Evolutionary conservation across 345 rosid species (phyloP), one percentile per base, ranked within the genome.

Genomic region (Garcia nutans): DNA sequence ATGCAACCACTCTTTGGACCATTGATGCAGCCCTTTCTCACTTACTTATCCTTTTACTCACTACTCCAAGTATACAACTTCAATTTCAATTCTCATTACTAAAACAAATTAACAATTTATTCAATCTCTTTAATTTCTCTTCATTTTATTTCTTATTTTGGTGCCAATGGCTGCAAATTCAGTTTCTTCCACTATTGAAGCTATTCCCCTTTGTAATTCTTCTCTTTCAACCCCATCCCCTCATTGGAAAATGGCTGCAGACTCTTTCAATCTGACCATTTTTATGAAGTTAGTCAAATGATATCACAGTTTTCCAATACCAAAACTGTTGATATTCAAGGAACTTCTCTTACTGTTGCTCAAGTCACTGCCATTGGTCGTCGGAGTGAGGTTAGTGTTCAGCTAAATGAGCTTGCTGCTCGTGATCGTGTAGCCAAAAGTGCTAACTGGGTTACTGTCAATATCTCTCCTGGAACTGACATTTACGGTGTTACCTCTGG

Each of bases 221-320:
- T 49, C 1, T 79, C 42, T 63, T 19, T 19, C 79, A 26, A 59
- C 73, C 52, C 62, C 66, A 31, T 56, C 24, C 10, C 82, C 24
- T 5, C 82, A 83, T 41, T 85, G 88, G 90, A 70, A 60, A 19
- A 81, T 76, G 78, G 84, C 85, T 1, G 85, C 84, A 15, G 81
- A 17, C 41, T 85, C 24, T 63, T 81, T 50, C 81, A 44, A 23
- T 33, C 81, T 52, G 17, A 78, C 76, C 85, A 85, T 69, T 63
- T 81, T 3, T 80, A 81, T 10, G 85, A 87, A 44, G 88, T 85
- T 8, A 31, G 10, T 24, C 28, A 47, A 66, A 78, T 87, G 83
- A 54, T 83, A 61, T 80, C 87, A 17, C 71, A 87, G 15, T 85
- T 79, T 72, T 67, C 41, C 10, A 41, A 76, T 24, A 68, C 85